Conservation (phyloP, 2,329 filamentous ascomycete genomes). For the Claviceps capensis region DNA sequence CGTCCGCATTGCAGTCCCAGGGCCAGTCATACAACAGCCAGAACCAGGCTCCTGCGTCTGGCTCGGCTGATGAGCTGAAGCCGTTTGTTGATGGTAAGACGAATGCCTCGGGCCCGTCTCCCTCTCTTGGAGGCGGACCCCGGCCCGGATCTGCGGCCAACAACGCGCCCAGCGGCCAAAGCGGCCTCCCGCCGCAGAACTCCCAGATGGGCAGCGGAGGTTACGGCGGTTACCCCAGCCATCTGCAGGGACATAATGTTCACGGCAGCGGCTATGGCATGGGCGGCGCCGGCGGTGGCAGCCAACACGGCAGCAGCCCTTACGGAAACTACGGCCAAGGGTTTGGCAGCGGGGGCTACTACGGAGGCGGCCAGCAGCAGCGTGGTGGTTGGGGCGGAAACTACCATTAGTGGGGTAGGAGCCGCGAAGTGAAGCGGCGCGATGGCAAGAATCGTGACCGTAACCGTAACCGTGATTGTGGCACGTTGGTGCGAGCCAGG, state of each 20-base stretch:
- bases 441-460: slow-evolving; percentile 7
- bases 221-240: slow-evolving; percentile 42
- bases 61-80: slow-evolving; percentile 41
- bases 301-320: slow-evolving; percentile 37
- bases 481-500: neutral
- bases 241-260: slow-evolving; percentile 37
- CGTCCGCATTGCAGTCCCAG: slow-evolving; percentile 41
- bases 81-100: slow-evolving; percentile 43
- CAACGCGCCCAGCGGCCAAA: slow-evolving; percentile 33
- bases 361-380: slow-evolving; percentile 29
- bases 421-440: slow-evolving; percentile 14
- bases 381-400: slow-evolving; percentile 46
- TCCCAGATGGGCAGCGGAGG: slow-evolving; percentile 36
- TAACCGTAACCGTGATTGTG: slow-evolving; percentile 1
- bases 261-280: slow-evolving; percentile 44
- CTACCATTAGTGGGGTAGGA: slow-evolving; percentile 35
- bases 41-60: slow-evolving; percentile 29
- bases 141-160: slow-evolving; percentile 46
- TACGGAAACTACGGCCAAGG: slow-evolving; percentile 40
- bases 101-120: slow-evolving; percentile 36
- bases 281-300: slow-evolving; percentile 34
- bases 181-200: slow-evolving; percentile 40
- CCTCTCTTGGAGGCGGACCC: slow-evolving; percentile 37
- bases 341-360: slow-evolving; percentile 34
- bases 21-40: slow-evolving; percentile 39